These are phyloP conservation scores for Xylariaceae sp. DNA, from an alignment of 2,329 filamentous ascomycete genomes.

Conservation along the genomic window DNA sequence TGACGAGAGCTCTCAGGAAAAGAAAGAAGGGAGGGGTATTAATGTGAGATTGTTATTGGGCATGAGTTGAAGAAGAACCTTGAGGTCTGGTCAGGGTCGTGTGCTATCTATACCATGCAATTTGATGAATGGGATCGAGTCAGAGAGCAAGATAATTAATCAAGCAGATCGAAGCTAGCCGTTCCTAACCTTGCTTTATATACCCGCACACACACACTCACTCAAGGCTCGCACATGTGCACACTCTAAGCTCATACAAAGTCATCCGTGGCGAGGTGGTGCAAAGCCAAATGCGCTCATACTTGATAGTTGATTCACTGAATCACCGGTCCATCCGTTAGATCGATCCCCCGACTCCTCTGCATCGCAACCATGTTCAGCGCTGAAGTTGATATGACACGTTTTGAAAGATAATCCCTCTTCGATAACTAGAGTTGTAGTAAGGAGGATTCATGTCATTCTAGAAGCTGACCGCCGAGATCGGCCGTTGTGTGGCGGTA, in stretches of 20 bases:
- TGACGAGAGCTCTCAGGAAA: not conserved
- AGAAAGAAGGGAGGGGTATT: too few relatives aligned
- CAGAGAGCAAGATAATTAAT: too few relatives aligned
- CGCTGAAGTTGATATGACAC: slow-evolving; percentile 14
- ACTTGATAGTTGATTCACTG: too few relatives aligned
- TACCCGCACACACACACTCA: not conserved
- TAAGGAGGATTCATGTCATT: not conserved
- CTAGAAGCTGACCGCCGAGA: not conserved
- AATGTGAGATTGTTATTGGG: not conserved
- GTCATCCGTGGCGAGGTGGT: not conserved
- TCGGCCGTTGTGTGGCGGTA: not conserved
- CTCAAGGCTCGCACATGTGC: not conserved
- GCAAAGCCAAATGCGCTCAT: not conserved
- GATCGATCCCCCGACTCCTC: not conserved
- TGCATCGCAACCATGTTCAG: not conserved
- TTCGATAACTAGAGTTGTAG: not conserved
- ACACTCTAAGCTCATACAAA: not conserved
- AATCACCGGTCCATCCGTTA: too few relatives aligned
- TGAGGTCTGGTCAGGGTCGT: not conserved
- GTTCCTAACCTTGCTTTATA: not conserved
- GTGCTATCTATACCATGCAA: not conserved
- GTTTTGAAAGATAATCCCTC: slow-evolving; percentile 16
- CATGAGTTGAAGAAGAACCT: not conserved
- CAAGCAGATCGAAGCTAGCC: not conserved
- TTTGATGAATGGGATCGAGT: too few relatives aligned